These are phyloP conservation scores for Fagopyrum tataricum DNA, from an alignment of 148 eudicot species.

Conservation along the genomic window DNA sequence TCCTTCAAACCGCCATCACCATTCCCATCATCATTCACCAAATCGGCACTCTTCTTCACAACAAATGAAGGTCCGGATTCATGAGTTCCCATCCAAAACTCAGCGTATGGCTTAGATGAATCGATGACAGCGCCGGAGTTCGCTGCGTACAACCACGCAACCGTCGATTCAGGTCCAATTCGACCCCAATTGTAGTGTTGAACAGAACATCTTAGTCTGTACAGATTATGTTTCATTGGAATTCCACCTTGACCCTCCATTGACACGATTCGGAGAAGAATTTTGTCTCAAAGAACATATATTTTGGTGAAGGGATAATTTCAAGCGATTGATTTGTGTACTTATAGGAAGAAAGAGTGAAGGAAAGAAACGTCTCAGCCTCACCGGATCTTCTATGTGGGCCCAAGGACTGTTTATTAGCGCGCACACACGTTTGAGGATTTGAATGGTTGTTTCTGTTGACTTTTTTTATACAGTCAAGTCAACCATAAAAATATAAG, in stretches of 20 bases:
- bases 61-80: conserved; percentile 74
- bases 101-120: conserved; percentile 52
- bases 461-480: too few species aligned
- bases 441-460: too few species aligned
- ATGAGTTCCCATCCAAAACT: conserved; percentile 98
- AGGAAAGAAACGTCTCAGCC: too few species aligned
- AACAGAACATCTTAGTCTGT: conserved; percentile 60
- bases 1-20: conserved; percentile 17
- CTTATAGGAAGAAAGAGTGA: too few species aligned
- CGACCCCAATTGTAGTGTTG: conserved; percentile 82
- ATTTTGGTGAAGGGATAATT: too few species aligned
- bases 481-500: too few species aligned
- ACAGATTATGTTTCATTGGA: conserved; percentile 19
- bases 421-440: too few species aligned
- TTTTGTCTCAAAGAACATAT: too few species aligned
- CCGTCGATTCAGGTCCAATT: conserved; percentile 47
- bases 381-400: too few species aligned
- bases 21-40: conserved; percentile 16
- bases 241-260: conserved; percentile 30
- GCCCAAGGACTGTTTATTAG: too few species aligned
- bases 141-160: conserved; percentile 40
- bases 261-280: neutral
- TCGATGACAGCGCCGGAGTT: conserved; percentile 46
- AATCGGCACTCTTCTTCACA: conserved; percentile 12
- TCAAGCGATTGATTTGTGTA: too few species aligned